A percentile compares a stretch with the other conserved stretches of the same genome.
These are phyloP conservation scores for Chamaecrista fasciculata DNA, from an alignment of 306 rosid species.

Conservation along the genomic window DNA sequence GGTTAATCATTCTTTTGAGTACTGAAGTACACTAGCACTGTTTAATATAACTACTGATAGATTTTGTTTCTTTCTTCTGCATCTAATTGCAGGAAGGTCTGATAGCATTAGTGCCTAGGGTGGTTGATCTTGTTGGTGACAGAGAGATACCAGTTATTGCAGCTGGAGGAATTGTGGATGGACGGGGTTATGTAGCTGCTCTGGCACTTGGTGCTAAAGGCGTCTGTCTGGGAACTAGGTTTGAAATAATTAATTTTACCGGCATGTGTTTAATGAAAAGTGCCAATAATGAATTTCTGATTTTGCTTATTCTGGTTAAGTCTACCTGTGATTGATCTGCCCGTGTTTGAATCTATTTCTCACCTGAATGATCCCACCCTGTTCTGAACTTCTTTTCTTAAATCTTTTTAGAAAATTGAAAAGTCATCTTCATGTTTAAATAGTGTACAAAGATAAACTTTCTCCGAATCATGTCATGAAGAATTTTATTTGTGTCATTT, in stretches of 20 bases:
- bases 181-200: slow-evolving; percentile 84
- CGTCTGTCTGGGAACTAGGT: slow-evolving; percentile 81
- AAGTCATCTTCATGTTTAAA: background rate
- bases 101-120: slow-evolving; percentile 68
- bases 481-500: background rate
- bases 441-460: background rate
- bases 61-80: background rate
- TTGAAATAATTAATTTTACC: slow-evolving; percentile 16
- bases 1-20: background rate
- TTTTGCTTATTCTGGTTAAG: background rate
- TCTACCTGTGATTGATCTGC: background rate
- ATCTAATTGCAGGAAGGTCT: slow-evolving; percentile 56
- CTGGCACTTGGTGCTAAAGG: slow-evolving; percentile 90
- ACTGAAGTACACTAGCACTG: background rate
- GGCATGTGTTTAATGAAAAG: background rate
- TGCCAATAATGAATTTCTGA: background rate
- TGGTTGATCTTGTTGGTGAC: slow-evolving; percentile 74
- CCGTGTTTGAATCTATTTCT: background rate
- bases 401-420: background rate
- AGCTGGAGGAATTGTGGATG: slow-evolving; percentile 79
- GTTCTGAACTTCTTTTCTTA: background rate
- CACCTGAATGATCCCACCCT: background rate
- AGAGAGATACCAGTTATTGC: slow-evolving; percentile 71
- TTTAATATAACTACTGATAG: background rate
- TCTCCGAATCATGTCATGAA: background rate